Evolutionary conservation across 768 basidiomycete species (phyloP).

Genomic region (Boletus sp.): DNA sequence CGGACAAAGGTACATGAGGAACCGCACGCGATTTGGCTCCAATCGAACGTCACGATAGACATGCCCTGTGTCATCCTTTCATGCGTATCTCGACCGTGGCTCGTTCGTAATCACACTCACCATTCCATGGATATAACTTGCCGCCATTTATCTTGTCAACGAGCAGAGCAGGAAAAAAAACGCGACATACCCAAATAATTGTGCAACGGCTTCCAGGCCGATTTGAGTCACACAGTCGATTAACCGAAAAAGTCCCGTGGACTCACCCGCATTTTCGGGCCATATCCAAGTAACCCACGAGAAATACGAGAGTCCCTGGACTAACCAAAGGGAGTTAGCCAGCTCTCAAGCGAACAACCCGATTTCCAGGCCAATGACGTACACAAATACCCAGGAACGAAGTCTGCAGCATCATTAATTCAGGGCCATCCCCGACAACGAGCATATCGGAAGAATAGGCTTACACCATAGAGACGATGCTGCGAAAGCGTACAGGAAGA

Average conservation of each 20-base stretch:
- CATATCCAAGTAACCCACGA: slow-evolving; percentile 58
- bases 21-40: slow-evolving; percentile 57
- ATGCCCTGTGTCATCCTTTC: slow-evolving; percentile 40
- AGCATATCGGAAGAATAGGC: slow-evolving; percentile 11
- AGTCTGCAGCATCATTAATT: slow-evolving; percentile 29
- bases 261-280: slow-evolving; percentile 45
- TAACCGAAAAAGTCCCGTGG: slow-evolving; percentile 3
- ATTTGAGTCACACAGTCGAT: slow-evolving; percentile 16
- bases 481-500: slow-evolving; percentile 66
- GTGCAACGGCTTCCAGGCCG: slow-evolving; percentile 37
- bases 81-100: neutral
- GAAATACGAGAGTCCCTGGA: slow-evolving; percentile 52
- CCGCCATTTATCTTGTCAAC: slow-evolving; percentile 1
- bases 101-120: slow-evolving; percentile 22
- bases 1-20: neutral
- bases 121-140: slow-evolving; percentile 43
- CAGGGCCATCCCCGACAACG: neutral
- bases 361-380: slow-evolving; percentile 10
- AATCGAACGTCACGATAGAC: slow-evolving; percentile 77
- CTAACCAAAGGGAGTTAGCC: slow-evolving; percentile 27
- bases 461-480: slow-evolving; percentile 60
- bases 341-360: neutral
- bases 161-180: neutral
- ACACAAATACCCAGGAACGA: slow-evolving; percentile 47
- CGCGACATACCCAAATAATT: slow-evolving; percentile 43